Evolutionary conservation across 208 protist genomes (phyloP).

Genomic region (Leishmania tarentolae): DNA sequence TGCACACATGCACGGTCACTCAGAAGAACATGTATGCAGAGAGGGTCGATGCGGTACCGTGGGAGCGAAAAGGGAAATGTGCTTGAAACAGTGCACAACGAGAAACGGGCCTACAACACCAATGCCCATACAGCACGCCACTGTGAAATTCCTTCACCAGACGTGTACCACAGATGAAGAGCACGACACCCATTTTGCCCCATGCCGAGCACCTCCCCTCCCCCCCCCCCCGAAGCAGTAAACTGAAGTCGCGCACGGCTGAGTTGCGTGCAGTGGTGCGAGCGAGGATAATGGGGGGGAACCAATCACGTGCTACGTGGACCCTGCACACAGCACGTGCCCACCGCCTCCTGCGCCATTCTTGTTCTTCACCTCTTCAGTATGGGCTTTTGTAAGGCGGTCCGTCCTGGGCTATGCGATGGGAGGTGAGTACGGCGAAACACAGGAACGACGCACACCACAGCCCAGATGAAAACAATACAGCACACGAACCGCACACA

Average conservation of each 20-base stretch:
- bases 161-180: not conserved
- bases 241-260: not conserved
- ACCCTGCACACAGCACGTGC: not conserved
- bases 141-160: not conserved
- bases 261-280: not conserved
- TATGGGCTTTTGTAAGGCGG: not conserved
- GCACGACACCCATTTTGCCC: not conserved
- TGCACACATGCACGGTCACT: too few relatives aligned
- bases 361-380: not conserved
- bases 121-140: not conserved
- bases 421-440: not conserved
- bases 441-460: not conserved
- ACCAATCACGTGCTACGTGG: not conserved
- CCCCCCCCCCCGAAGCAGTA: too few relatives aligned
- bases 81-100: not conserved
- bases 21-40: not conserved
- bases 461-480: not conserved
- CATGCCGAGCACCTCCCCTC: not conserved
- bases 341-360: not conserved
- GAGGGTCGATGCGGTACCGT: not conserved
- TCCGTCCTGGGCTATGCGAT: not conserved
- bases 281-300: not conserved
- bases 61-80: not conserved
- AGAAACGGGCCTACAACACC: not conserved
- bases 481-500: not conserved